Conservation (phyloP, 108 stramenopile genomes). For the Nitzschia inconspicua region DNA sequence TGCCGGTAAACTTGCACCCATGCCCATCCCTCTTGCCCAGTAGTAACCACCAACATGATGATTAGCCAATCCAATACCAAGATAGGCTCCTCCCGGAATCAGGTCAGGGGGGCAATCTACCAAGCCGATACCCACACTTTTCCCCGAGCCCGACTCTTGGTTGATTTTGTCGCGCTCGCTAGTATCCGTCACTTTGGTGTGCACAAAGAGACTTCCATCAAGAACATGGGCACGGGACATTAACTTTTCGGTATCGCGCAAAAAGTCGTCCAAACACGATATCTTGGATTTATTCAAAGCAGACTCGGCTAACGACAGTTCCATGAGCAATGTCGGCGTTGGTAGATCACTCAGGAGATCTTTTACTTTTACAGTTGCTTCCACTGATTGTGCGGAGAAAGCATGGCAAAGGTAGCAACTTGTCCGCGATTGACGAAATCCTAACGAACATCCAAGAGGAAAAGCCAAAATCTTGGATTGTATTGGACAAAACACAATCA, state of each 20-base stretch:
- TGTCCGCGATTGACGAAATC: too few species aligned
- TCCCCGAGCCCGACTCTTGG: slow-evolving; percentile 1
- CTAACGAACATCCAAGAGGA: too few species aligned
- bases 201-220: slow-evolving; percentile 31
- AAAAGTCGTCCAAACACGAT: neutral
- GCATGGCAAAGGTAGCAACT: too few species aligned
- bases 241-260: neutral
- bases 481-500: too few species aligned
- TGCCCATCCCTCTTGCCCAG: slow-evolving; percentile 72
- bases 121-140: slow-evolving; percentile 17
- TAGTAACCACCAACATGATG: slow-evolving; percentile 82
- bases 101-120: slow-evolving; percentile 10
- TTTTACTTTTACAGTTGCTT: slow-evolving; percentile 8
- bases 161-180: slow-evolving; percentile 9
- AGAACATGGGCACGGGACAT: neutral
- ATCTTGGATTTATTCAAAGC: slow-evolving; percentile 9
- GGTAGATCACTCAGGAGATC: slow-evolving; percentile 53
- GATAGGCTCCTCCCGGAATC: slow-evolving; percentile 14
- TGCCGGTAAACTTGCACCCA: slow-evolving; percentile 63
- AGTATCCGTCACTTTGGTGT: slow-evolving; percentile 25
- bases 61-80: slow-evolving; percentile 72
- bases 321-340: slow-evolving; percentile 45
- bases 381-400: neutral
- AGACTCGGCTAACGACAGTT: slow-evolving; percentile 24
- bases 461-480: too few species aligned